phyloP scores from a whole-genome alignment of 192 early-diverging fungal species.

The Coemansia umbellata region DNA sequence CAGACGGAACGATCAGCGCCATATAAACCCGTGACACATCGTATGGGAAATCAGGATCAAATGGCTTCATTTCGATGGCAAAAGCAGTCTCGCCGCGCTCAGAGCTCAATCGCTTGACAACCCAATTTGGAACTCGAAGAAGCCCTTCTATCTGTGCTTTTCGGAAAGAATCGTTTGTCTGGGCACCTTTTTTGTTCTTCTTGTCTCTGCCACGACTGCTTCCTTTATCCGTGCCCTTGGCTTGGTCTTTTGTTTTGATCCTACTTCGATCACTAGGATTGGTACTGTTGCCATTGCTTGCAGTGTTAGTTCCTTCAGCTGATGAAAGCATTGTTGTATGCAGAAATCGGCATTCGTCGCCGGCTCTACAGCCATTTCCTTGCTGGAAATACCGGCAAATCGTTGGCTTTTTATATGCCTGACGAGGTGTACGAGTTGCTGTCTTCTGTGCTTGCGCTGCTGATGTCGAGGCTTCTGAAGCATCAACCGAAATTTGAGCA shows the following conservation, averaged over 20 bases:
- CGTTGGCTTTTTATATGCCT: neutral
- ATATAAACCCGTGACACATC: conserved; percentile 63
- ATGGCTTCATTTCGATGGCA: conserved; percentile 47
- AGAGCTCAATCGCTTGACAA: conserved; percentile 23
- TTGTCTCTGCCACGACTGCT: neutral
- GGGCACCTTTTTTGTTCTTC: neutral
- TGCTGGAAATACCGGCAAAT: conserved; percentile 36
- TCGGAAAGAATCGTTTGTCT: conserved; percentile 8
- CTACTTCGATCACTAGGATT: no score
- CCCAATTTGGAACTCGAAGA: conserved; percentile 23
- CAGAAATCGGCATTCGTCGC: conserved; percentile 29
- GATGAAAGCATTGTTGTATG: no score
- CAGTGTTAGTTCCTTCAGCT: no score
- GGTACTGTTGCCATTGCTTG: no score
- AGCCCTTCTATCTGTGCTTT: conserved; percentile 35
- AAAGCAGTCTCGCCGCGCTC: conserved; percentile 36
- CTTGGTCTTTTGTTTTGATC: neutral
- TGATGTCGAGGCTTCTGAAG: no score
- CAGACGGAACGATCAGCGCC: conserved; percentile 56
- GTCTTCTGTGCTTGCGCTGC: no score
- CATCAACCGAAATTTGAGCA: no score
- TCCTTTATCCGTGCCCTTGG: neutral
- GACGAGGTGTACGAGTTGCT: neutral
- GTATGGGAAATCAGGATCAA: conserved; percentile 79
- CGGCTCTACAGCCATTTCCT: conserved; percentile 18